Evolutionary conservation across 2,329 filamentous ascomycete genomes (phyloP).

Genomic region (Aotearoamyces nothofagi): DNA sequence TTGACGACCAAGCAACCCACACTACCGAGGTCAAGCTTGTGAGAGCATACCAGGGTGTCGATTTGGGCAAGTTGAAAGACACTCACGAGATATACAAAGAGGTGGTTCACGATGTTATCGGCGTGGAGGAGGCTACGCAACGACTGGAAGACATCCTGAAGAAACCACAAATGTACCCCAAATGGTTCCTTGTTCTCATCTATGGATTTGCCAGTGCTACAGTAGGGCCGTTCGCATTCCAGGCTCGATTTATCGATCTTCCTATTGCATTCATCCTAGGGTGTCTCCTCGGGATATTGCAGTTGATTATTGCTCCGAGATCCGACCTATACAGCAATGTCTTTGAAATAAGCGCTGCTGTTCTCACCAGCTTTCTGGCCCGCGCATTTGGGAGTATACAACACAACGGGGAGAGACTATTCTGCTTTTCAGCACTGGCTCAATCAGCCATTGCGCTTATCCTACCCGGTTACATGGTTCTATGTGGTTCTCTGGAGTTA

Average conservation of each 20-base stretch:
- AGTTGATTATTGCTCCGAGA: slow-evolving; percentile 52
- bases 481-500: slow-evolving; percentile 38
- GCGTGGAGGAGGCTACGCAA: slow-evolving; percentile 53
- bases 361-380: slow-evolving; percentile 46
- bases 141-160: slow-evolving; percentile 40
- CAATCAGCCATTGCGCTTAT: slow-evolving; percentile 52
- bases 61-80: slow-evolving; percentile 60
- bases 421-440: slow-evolving; percentile 51
- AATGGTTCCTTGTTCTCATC: slow-evolving; percentile 40
- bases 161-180: slow-evolving; percentile 29
- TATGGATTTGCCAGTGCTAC: slow-evolving; percentile 59
- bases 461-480: slow-evolving; percentile 48
- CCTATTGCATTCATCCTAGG: slow-evolving; percentile 59
- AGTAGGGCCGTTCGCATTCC: slow-evolving; percentile 64
- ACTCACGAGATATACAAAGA: slow-evolving; percentile 68
- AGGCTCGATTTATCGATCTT: slow-evolving; percentile 54
- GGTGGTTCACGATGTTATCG: slow-evolving; percentile 63
- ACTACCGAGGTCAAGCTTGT: slow-evolving; percentile 72
- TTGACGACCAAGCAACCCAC: slow-evolving; percentile 59
- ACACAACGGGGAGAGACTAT: slow-evolving; percentile 29
- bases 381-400: slow-evolving; percentile 46
- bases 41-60: slow-evolving; percentile 50
- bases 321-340: slow-evolving; percentile 55
- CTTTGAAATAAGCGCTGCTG: slow-evolving; percentile 46
- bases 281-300: slow-evolving; percentile 51